phyloP scores from a whole-genome alignment of 2,329 filamentous ascomycete species.

The Fusarium tanahbumbuense region DNA sequence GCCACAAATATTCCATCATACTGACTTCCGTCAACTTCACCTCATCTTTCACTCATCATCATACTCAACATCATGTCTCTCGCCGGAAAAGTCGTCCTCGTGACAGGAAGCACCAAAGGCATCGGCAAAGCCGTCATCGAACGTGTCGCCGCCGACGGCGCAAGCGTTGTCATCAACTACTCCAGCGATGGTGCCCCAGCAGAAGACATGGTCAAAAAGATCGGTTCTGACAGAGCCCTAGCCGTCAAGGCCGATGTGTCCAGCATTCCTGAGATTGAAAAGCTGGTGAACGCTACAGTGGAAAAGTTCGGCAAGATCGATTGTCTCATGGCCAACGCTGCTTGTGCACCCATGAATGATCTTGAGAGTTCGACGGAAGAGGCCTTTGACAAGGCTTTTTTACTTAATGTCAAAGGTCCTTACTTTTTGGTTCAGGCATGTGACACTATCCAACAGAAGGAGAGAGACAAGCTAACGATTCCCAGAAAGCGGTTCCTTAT shows the following conservation, averaged over 20 bases:
- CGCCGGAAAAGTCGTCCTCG: background rate
- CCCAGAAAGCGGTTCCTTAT: constrained; percentile 3
- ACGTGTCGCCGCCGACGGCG: constrained; percentile 3
- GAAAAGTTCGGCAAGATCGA: constrained; percentile 17
- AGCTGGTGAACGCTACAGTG: background rate
- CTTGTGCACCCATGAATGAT: constrained; percentile 9
- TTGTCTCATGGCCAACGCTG: constrained; percentile 16
- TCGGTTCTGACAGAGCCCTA: background rate
- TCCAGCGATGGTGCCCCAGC: background rate
- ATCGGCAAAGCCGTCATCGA: constrained; percentile 13
- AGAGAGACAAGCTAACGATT: accelerated
- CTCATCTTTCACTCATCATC: accelerated
- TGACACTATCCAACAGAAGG: accelerated
- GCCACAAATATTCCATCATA: background rate
- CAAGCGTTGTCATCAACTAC: constrained; percentile 16
- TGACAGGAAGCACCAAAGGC: constrained; percentile 10
- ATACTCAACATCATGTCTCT: background rate
- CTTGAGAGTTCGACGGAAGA: constrained; percentile 10
- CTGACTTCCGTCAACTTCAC: accelerated
- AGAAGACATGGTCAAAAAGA: constrained; percentile 2
- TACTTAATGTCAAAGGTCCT: constrained; percentile 2
- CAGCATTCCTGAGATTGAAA: background rate
- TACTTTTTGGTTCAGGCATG: constrained; percentile 9
- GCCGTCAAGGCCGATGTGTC: background rate
- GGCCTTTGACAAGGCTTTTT: constrained; percentile 4